These are phyloP conservation scores for Penicillium frequentans DNA, from an alignment of 2,329 filamentous ascomycete genomes.

Conservation along the genomic window DNA sequence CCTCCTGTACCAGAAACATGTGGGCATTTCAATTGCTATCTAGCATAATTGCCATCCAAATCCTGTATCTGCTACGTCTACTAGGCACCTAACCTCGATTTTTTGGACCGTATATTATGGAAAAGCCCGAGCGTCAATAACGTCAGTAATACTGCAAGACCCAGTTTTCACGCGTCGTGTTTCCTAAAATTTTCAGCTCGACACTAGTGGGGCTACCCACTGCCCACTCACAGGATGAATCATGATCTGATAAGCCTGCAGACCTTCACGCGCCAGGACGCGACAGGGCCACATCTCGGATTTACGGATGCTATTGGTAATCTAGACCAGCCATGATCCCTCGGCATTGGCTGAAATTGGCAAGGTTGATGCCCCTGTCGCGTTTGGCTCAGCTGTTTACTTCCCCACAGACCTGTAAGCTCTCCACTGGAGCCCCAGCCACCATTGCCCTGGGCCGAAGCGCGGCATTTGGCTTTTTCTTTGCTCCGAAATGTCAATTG, in stretches of 20 bases:
- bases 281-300: constrained; percentile 20
- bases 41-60: not conserved
- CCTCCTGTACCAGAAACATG: not conserved
- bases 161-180: constrained; percentile 9
- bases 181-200: constrained; percentile 10
- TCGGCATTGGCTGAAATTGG: constrained; percentile 3
- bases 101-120: not conserved
- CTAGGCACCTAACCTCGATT: not conserved
- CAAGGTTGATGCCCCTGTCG: not conserved
- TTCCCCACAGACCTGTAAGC: not conserved
- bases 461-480: not conserved
- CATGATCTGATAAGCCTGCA: constrained; percentile 23
- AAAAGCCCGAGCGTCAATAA: not conserved
- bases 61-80: not conserved
- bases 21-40: not conserved
- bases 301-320: constrained; percentile 22
- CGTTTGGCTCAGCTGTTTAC: not conserved
- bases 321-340: constrained; percentile 9
- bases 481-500: not conserved
- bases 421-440: constrained; percentile 4
- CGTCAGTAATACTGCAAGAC: constrained; percentile 2
- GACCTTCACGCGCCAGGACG: constrained; percentile 13
- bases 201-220: constrained; percentile 8
- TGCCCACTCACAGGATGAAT: constrained; percentile 6
- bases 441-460: not conserved